Percentiles rank a stretch among this genome's conserved stretches.
Evolutionary conservation across 1,284 basidiomycete species (phyloP).

Genomic region (Ustilago bromivora): DNA sequence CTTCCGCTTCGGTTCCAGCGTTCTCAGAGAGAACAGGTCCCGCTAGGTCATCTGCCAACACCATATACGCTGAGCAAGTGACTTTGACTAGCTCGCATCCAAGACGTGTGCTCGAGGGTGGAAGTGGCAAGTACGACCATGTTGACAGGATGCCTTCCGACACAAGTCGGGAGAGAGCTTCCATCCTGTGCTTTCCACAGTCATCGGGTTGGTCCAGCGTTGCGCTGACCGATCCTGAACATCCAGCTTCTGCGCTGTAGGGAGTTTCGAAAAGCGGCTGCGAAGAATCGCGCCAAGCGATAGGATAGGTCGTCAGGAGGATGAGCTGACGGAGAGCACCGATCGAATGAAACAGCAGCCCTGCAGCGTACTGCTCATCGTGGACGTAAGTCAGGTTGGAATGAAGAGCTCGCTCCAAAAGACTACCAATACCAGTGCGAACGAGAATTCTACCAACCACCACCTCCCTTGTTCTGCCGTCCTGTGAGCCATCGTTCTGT

Average conservation of each 20-base stretch:
- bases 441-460: constrained; percentile 24
- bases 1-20: neutral
- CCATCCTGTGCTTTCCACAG: constrained; percentile 26
- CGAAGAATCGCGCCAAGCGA: neutral
- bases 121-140: constrained; percentile 46
- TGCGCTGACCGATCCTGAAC: neutral
- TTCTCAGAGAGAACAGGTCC: neutral
- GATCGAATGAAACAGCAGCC: constrained; percentile 20
- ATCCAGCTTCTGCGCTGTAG: neutral
- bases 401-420: constrained; percentile 35
- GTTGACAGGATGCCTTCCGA: constrained; percentile 32
- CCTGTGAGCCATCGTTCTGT: neutral
- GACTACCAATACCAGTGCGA: constrained; percentile 40
- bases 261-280: neutral
- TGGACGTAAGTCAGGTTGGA: constrained; percentile 47
- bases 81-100: constrained; percentile 16
- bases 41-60: constrained; percentile 17
- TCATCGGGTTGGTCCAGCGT: constrained; percentile 7
- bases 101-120: constrained; percentile 17
- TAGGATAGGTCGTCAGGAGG: constrained; percentile 32
- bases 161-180: constrained; percentile 26
- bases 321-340: constrained; percentile 31
- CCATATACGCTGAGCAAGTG: constrained; percentile 22
- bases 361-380: constrained; percentile 23
- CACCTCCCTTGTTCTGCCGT: neutral